phyloP scores from a whole-genome alignment of 139 green algal species.

The Coelastrella sp. region DNA sequence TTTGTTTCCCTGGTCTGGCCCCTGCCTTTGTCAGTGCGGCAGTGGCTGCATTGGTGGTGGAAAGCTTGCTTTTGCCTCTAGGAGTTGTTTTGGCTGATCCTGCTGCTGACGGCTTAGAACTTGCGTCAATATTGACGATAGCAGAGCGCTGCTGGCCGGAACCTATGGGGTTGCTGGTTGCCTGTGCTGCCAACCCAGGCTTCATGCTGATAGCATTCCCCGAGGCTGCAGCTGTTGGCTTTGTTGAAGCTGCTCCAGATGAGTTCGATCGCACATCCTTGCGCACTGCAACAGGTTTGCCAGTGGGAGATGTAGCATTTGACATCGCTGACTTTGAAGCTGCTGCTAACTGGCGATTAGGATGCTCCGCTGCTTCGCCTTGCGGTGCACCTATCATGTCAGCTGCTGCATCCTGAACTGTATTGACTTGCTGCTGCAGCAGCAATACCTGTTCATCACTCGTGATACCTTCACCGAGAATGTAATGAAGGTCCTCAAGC shows the following conservation, averaged over 20 bases:
- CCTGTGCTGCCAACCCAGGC: not conserved
- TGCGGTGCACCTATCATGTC: too few relatives aligned
- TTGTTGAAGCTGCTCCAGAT: not conserved
- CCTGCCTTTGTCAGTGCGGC: conserved; percentile 24
- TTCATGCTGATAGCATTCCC: not conserved
- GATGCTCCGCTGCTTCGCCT: too few relatives aligned
- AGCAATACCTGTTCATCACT: not conserved
- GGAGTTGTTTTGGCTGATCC: not conserved
- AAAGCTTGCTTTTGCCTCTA: not conserved
- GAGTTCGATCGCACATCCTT: not conserved
- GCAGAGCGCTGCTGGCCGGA: not conserved
- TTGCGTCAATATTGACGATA: not conserved
- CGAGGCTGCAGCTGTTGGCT: conserved; percentile 3
- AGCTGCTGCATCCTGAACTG: not conserved
- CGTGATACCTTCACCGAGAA: not conserved
- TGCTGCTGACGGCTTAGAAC: not conserved
- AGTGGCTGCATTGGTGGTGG: not conserved
- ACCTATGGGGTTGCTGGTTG: not conserved
- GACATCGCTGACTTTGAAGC: not conserved
- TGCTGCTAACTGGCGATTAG: too few relatives aligned
- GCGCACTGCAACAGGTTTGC: not conserved
- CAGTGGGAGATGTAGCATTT: not conserved
- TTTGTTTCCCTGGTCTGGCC: not conserved
- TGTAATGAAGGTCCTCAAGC: not conserved
- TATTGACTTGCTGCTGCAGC: not conserved